Evolutionary conservation across 768 basidiomycete species (phyloP), one percentile per base, ranked within the genome.

Genomic region (Termitomyces bulborhizus): DNA sequence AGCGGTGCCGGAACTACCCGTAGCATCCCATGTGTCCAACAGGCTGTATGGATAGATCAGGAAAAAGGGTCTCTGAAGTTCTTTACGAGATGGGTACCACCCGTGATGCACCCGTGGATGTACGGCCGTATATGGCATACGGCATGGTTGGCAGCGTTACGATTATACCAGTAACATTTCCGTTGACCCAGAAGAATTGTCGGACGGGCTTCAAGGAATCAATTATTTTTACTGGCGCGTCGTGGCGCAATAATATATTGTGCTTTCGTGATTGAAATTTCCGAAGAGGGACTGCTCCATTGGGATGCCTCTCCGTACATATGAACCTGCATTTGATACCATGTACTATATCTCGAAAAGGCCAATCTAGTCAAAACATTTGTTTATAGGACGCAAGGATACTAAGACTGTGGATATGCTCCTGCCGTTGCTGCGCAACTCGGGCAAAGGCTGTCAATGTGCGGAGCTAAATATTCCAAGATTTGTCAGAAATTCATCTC

Each of bases 371-470:
- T 12, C 46, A 8, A 12, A 29, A 11, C 5, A 27, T 27, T 43
- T 36, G 21, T 24, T 6, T 6, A 7, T 6, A 29, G 26, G 36
- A 15, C 16, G 5, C 24, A 47, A 54, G 36, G 36, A 26, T 1
- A 1, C 49, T 55, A 60, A 41, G 57, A 57, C 12, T 47, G 52
- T 7, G 29, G 18, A 11, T 50, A 51, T 36, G 31, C 27, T 12
- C 59, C 60, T 5, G 53, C 40, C 4, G 57, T 46, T 54, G 54
- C 65, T 6, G 65, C 66, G 60, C 77, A 79, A 34, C 57, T 60
- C 18, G 77, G 75, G 57, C 78, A 80, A 53, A 65, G 57, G 40
- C 67, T 67, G 49, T 75, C 66, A 52, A 79, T 72, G 49, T 73
- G 70, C 0, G 75, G 78, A 21, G 74, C 79, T 80, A 16, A n/a